Evolutionary conservation across 768 basidiomycete genomes (phyloP), one percentile per base, ranked within the genome.

Genomic region (Polyporus arcularius): DNA sequence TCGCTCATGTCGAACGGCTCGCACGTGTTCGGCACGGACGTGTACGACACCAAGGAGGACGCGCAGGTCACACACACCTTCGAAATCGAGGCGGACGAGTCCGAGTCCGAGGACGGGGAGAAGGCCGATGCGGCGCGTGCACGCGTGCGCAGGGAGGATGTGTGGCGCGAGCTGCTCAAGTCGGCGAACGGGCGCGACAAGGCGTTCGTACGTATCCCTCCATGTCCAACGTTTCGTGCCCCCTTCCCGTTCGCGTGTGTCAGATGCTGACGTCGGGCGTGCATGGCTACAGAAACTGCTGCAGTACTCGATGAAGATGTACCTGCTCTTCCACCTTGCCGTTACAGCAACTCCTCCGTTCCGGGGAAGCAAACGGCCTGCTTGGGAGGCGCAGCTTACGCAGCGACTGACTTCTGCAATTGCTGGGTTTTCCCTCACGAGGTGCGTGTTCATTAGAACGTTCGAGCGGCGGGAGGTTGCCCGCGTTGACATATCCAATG

Each of bases 121-220:
- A 76, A 57, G 43, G 48, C 52, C 5, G 41, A 75, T 28, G 79
- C 77, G 9, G 78, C 8, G 0, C 18, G 26, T 8, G 21, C 46
- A 66, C 81, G 74, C 56, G 78, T 92, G 28, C 74, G 78, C 32
- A 73, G 72, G 45, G 87, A 88, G 69, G 90, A 92, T 35, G 82
- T 94, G 7, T 92, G 89, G 90, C 80, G 86, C 63, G 92, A 93
- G 58, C 84, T 94, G 72, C 76, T 94, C 55, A 79, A 85, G 67
- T 87, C 90, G 31, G 90, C 88, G 66, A 80, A 84, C 65, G 92
- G 92, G 53, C 80, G 92, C 66, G 92, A 94, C 74, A 94, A 94
- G 76, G 85, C 86, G 31, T 88, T 94, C 70, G 92, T 94, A 75
- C 69, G 90, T 82, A 11, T 35, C 7, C 35, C 39, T 12, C 18